Evolutionary conservation across 179 eudicot species (phyloP).

Genomic region (Corrigiola litoralis): DNA sequence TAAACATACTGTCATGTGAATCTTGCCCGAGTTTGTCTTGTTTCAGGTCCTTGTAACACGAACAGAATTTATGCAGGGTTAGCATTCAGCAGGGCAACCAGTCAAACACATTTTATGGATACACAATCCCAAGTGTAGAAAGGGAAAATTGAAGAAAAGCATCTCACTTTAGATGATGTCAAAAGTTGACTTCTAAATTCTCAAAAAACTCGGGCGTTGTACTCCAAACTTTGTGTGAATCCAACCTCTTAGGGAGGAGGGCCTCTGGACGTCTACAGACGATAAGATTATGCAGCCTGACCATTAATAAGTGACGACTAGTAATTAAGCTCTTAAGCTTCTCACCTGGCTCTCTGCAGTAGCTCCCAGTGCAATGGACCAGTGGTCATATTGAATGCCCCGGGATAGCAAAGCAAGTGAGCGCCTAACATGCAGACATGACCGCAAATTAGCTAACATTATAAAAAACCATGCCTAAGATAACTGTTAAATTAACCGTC

Average conservation of each 20-base stretch:
- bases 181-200: no score
- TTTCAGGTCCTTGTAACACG: no score
- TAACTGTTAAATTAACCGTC: not conserved
- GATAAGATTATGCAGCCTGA: not conserved
- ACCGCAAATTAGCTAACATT: not conserved
- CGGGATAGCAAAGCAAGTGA: conserved; percentile 62
- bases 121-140: no score
- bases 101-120: no score
- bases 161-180: no score
- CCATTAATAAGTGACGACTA: not conserved
- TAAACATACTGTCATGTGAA: not conserved
- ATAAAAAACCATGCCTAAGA: not conserved
- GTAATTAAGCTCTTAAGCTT: not conserved
- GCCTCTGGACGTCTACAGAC: not conserved
- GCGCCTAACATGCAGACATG: conserved; percentile 41
- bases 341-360: conserved; percentile 81
- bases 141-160: no score
- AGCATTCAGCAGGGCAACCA: no score
- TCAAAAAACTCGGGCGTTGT: no score
- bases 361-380: conserved; percentile 95
- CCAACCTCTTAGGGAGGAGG: not conserved
- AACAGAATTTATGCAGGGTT: no score
- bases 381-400: conserved; percentile 89
- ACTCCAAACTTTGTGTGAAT: no score
- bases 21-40: not conserved